Evolutionary conservation across 306 rosid genomes (phyloP).

Genomic region (Dryas drummondii): DNA sequence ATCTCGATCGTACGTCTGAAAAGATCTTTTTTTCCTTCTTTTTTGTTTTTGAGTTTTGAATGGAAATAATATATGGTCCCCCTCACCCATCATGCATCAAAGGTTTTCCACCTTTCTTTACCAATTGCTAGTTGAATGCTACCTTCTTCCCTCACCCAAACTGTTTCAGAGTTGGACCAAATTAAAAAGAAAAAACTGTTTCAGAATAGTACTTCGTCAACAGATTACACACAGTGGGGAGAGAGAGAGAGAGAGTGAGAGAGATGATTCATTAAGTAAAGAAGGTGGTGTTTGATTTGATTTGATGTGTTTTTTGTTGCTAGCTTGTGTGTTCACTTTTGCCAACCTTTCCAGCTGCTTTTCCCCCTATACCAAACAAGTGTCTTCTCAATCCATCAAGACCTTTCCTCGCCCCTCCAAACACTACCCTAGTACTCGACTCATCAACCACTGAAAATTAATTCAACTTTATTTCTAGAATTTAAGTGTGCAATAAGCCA

Average conservation of each 20-base stretch:
- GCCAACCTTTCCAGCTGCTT: slow-evolving; percentile 44
- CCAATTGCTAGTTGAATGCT: neutral
- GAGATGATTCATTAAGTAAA: slow-evolving; percentile 30
- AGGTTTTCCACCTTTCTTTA: neutral
- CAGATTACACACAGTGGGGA: no score
- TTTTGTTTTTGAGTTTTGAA: neutral
- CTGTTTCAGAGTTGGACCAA: neutral
- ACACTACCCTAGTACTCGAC: neutral
- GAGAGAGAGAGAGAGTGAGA: neutral
- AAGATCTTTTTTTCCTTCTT: neutral
- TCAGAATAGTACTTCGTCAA: neutral
- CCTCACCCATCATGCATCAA: slow-evolving; percentile 5
- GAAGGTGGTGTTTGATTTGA: slow-evolving; percentile 50
- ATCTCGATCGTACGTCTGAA: neutral
- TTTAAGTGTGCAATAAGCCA: no score
- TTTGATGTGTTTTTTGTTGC: slow-evolving; percentile 62
- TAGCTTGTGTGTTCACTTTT: slow-evolving; percentile 44
- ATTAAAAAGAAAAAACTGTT: neutral
- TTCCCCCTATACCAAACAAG: slow-evolving; percentile 29
- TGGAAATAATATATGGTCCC: neutral
- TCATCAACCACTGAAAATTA: no score
- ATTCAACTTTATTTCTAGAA: no score
- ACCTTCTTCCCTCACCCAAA: slow-evolving; percentile 4
- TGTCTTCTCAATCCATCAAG: slow-evolving; percentile 17
- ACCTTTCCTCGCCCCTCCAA: slow-evolving; percentile 10